These are phyloP conservation scores for Myxozyma lipomycoides DNA, from an alignment of 805 yeast genomes.

Conservation along the genomic window DNA sequence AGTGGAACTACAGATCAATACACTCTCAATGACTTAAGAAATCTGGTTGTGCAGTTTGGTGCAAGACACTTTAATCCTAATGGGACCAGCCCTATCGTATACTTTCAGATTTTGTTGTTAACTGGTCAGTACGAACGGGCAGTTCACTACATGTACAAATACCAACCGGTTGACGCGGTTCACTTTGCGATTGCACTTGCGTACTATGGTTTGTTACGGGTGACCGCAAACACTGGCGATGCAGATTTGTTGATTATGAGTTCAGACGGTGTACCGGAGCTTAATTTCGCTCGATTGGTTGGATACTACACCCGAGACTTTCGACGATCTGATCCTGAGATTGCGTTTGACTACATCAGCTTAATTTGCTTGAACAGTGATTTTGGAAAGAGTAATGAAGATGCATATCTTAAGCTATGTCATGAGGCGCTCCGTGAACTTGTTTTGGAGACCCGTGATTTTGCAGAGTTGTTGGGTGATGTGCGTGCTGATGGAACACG, in stretches of 20 bases:
- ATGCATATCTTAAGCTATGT: conserved; percentile 51
- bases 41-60: conserved; percentile 66
- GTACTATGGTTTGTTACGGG: conserved; percentile 64
- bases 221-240: conserved; percentile 37
- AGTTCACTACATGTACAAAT: conserved; percentile 55
- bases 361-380: conserved; percentile 58
- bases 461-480: conserved; percentile 76
- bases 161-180: conserved; percentile 79
- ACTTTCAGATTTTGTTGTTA: conserved; percentile 66
- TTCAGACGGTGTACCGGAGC: conserved; percentile 37
- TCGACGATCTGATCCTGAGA: conserved; percentile 79
- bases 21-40: conserved; percentile 68
- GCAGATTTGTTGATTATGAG: conserved; percentile 39
- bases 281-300: conserved; percentile 56
- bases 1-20: conserved; percentile 41
- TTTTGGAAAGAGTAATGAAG: conserved; percentile 30
- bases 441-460: conserved; percentile 81
- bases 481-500: conserved; percentile 71
- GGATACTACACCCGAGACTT: conserved; percentile 81
- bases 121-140: conserved; percentile 82
- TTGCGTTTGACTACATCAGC: conserved; percentile 84
- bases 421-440: conserved; percentile 81
- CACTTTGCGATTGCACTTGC: conserved; percentile 81
- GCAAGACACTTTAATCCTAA: conserved; percentile 58
- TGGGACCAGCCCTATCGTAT: conserved; percentile 63